Base-by-base conservation (phyloP, 306 rosid species). In the Astragalus membranaceus region DNA sequence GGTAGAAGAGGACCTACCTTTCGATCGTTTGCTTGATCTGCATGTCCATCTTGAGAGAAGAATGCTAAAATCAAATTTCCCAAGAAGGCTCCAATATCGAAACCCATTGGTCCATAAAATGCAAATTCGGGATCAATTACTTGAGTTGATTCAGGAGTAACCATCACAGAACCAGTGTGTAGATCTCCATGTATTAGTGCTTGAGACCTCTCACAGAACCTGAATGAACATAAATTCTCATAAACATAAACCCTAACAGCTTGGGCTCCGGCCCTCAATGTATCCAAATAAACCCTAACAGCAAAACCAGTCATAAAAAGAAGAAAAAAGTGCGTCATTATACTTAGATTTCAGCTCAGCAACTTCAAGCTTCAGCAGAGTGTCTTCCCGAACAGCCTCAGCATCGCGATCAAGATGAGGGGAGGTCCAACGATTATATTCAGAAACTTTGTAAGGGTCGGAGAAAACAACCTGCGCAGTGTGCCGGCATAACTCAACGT, bases 31-130 rank as follows among this genome's bases (percentile, higher is more conserved):
- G 39, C 80, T 75, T 78, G 80, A 69, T 78, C 72, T 70, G 92
- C 91, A 67, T 88, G 97, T 50, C 96, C 99, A 80, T 94, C 99
- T 86, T 94, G 97, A 26, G 99, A 80, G 83, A 81, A 87, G 90
- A 81, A 94, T 13, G 97, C 89, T 86, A 94, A 69, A 50, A 91
- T 88, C 83, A 90, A 82, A 86, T 94, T 94, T 75, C 97, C 96
- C 56, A 94, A 44, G 79, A 83, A 94, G 10, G 97, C 97, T 65
- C 99, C 99, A 36, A 88, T 52, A 42, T 94, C 99, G 73, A 81
- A 94, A 64, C 99, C 99, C 87, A 88, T 94, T 20, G 99, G 99
- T 74, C 96, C 99, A 84, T 85, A 87, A 84, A 87, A 90, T 63
- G 92, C 89, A 77, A 94, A 94, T 80, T 91, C 99, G 0, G 97